Base-by-base conservation (phyloP, 2,329 filamentous ascomycete species). In the Xylaria sp. region DNA sequence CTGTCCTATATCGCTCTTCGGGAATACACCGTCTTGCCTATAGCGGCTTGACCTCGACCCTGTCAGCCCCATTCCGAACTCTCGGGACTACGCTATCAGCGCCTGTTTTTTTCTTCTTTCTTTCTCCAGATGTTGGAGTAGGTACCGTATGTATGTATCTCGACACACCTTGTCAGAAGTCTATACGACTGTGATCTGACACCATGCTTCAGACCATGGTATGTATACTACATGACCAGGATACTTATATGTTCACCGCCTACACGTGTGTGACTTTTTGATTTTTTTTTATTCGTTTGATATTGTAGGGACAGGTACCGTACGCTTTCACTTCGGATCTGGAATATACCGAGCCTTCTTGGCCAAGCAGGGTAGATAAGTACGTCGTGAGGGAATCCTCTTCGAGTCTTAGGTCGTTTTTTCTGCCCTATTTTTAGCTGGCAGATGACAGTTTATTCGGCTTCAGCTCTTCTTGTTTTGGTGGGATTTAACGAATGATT, bases 51-150 rank as follows among this genome's bases (percentile, higher is more conserved):
- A 56, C 60, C 42, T 54, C 53, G 36, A 60, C 65, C 50, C 51
- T 58, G 45, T 44, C 38, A 39, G 56, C 63, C 66, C 66, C 67
- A 66, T 63, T 63, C 67, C 67, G 66, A 50, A 64, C 56, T 7
- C 47, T 69, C 67, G 67, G 67, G 67, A 69, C 67, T n/a, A n/a
- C 63, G 63, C 64, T 60, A 63, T 51, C 57, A 57, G 38, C 31
- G 7, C 42, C 33, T 9, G n/a, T 17, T 6, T 22, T 22, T 22
- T 50, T 50, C 25, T 29, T 22, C 22, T 20, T 49, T 5, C 9
- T 38, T 55, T 58, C 39, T 44, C 39, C 27, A 45, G 39, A 27
- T 29, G 38, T 42, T 17, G 22, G 38, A 29, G 38, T 45, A 17
- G 42, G 11, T 54, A 22, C n/a, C 13, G 17, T 13, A 15, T 13